These are phyloP conservation scores for Leccinum broughii DNA, from an alignment of 768 basidiomycete genomes.

Conservation along the genomic window DNA sequence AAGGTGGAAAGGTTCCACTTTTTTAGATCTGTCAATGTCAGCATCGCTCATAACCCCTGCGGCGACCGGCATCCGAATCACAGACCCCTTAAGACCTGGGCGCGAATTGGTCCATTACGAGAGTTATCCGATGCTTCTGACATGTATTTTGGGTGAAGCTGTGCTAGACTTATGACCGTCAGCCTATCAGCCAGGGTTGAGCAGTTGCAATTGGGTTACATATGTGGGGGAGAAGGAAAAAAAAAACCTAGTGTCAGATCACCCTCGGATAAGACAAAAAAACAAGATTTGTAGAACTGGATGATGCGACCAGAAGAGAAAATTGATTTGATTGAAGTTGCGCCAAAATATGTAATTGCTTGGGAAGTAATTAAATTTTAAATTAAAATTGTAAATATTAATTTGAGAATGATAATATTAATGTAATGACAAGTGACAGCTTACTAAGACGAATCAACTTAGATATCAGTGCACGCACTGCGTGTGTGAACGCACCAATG, in stretches of 20 bases:
- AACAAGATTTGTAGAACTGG: not conserved
- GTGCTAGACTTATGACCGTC: not conserved
- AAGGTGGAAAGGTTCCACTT: not conserved
- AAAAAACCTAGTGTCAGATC: not conserved
- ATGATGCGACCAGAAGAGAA: too few species aligned
- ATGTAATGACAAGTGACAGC: too few species aligned
- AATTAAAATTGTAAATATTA: not conserved
- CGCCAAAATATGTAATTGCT: not conserved
- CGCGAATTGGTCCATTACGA: not conserved
- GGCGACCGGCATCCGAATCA: not conserved
- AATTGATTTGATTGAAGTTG: too few species aligned
- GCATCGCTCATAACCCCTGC: not conserved
- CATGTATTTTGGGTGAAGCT: not conserved
- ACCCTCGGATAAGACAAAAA: not conserved
- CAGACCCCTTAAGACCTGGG: not conserved
- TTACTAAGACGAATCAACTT: too few species aligned
- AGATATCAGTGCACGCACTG: not conserved
- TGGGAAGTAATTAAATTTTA: not conserved
- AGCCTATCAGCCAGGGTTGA: not conserved
- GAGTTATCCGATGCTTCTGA: not conserved
- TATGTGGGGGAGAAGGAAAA: not conserved
- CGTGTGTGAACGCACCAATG: too few species aligned
- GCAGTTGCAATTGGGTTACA: not conserved
- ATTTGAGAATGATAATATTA: not conserved
- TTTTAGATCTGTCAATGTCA: not conserved